phyloP scores from a whole-genome alignment of 1,284 basidiomycete species.

The Tylopilus orsonianus region DNA sequence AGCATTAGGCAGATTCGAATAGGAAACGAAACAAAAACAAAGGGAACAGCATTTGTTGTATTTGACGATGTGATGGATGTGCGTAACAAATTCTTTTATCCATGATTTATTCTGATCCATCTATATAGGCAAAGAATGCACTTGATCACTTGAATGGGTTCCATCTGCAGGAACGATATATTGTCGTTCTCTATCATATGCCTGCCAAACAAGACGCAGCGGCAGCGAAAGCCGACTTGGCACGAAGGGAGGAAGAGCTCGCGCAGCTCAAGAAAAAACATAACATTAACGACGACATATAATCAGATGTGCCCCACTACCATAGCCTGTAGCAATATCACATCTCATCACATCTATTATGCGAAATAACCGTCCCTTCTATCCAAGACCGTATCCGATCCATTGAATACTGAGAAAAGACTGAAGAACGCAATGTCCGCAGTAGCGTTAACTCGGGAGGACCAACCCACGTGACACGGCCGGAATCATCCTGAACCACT shows the following conservation, averaged over 20 bases:
- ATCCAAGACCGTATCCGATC: slow-evolving; percentile 11
- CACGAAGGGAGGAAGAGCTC: slow-evolving; percentile 89
- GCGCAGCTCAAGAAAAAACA: slow-evolving; percentile 85
- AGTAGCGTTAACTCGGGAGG: slow-evolving; percentile 1
- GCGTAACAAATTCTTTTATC: slow-evolving; percentile 32
- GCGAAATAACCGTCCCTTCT: slow-evolving; percentile 11
- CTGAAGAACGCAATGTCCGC: slow-evolving; percentile 13
- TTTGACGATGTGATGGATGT: slow-evolving; percentile 90
- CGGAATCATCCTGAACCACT: slow-evolving; percentile 20
- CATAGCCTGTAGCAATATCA: slow-evolving; percentile 7
- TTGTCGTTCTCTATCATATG: slow-evolving; percentile 97
- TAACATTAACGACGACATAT: slow-evolving; percentile 70
- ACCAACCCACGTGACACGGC: slow-evolving; percentile 2
- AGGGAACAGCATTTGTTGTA: slow-evolving; percentile 95
- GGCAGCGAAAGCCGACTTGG: slow-evolving; percentile 90
- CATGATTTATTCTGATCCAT: slow-evolving; percentile 15
- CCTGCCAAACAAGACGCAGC: slow-evolving; percentile 92
- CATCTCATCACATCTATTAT: slow-evolving; percentile 4
- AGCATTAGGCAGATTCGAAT: slow-evolving; percentile 94
- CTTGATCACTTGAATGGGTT: slow-evolving; percentile 97
- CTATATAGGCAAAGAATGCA: slow-evolving; percentile 84
- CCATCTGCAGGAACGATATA: slow-evolving; percentile 97
- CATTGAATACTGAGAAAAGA: slow-evolving; percentile 10
- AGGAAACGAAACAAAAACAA: slow-evolving; percentile 89
- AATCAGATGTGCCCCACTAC: slow-evolving; percentile 21